Conservation (phyloP, 805 yeast species). For the Lipomyces chichibuensis region DNA sequence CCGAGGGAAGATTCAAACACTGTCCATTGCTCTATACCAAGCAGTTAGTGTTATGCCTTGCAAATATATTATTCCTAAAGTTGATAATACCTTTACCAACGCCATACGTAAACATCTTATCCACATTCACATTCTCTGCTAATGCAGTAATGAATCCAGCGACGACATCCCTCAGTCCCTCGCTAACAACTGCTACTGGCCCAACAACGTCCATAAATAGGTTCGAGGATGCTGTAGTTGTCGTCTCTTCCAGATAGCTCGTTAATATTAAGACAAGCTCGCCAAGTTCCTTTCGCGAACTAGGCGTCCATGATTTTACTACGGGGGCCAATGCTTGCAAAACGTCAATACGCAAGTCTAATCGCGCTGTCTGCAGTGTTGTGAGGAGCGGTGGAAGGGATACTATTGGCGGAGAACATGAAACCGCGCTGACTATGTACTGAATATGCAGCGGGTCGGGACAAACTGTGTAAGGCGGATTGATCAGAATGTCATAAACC, state of each 20-base stretch:
- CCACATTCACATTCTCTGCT: neutral
- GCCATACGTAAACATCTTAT: neutral
- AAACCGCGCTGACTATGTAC: slow-evolving; percentile 12
- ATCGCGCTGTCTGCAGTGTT: neutral
- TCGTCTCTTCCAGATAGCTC: neutral
- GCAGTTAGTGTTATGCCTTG: neutral
- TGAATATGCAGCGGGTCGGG: slow-evolving; percentile 30
- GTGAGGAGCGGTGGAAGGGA: slow-evolving; percentile 14
- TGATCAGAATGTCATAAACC: slow-evolving; percentile 13
- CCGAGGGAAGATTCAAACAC: slow-evolving; percentile 6
- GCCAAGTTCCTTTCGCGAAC: neutral
- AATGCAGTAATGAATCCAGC: slow-evolving; percentile 17
- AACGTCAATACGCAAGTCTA: slow-evolving; percentile 7
- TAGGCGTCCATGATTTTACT: slow-evolving; percentile 1
- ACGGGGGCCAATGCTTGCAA: slow-evolving; percentile 17
- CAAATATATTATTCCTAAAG: neutral
- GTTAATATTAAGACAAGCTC: neutral
- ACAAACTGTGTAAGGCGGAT: slow-evolving; percentile 20
- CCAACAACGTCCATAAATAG: neutral
- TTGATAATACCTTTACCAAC: neutral
- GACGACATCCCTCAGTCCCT: slow-evolving; percentile 12
- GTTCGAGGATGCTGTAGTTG: neutral
- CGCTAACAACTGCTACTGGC: slow-evolving; percentile 2
- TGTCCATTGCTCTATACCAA: slow-evolving; percentile 7
- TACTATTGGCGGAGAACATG: slow-evolving; percentile 12